Base-by-base conservation (phyloP, 495 filamentous ascomycete species). In the Aspergillus avenaceus region DNA sequence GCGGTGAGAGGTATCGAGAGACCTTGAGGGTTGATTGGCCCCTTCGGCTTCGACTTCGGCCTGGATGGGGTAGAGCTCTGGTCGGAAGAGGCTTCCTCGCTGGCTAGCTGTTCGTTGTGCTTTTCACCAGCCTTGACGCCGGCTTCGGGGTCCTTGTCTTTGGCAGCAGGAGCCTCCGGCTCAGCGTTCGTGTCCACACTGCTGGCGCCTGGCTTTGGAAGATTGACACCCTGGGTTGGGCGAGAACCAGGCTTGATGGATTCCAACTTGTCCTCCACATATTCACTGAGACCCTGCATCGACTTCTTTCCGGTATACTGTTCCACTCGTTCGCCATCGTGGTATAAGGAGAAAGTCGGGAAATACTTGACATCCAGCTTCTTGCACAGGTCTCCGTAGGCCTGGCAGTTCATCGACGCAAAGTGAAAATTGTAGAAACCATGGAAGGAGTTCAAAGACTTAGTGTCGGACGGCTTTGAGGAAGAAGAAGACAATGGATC, bases 391-490 rank as follows among this genome's bases (percentile, higher is more conserved):
- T 91, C 85, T 32, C 82, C 84, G 62, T 83, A 87, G 7, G 86
- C 88, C 32, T 88, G 63, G 68, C 93, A 98, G 65, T 97, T 90
- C 52, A 98, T 63, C 25, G 77, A 77, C 3, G 78, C 93, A 61
- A 97, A 97, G 57, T 88, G 83, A 69, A 97, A 91, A 67, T 95
- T 81, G 65, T 97, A 97, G 65, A 84, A 93, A 28, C 77, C 72
- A 8, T 78, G 77, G 56, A 87, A 87, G 1, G 78, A 77, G 56
- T 86, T 84, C 27, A 81, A 34, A n/a, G 78, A 78, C 37, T 78
- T 60, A 3, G 69, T 63, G 25, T 74, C 73, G 14, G 70, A 52
- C 21, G 70, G 64, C 56, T 74, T 73, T 9, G 62, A 55, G 16
- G 71, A 68, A 8, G 73, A 63, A 16, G 72, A 59, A 25, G 67